Percentiles rank a stretch among this genome's conserved stretches.
These are phyloP conservation scores for Erucastrum elatum DNA, from an alignment of 345 rosid species.

Conservation along the genomic window DNA sequence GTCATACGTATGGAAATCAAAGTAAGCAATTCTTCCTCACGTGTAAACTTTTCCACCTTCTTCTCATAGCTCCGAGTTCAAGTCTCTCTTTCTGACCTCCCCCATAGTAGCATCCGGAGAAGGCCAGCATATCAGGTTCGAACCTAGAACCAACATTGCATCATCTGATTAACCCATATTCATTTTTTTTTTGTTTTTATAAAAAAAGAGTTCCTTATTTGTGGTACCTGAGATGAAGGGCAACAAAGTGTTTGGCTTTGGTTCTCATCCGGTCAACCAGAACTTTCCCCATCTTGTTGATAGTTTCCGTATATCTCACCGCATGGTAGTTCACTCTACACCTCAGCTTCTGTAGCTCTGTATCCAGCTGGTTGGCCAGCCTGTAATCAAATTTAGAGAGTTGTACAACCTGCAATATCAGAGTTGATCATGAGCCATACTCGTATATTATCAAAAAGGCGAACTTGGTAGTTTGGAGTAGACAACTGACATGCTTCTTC, in stretches of 20 bases:
- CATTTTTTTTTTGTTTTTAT: background rate
- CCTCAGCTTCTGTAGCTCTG: slow-evolving; percentile 83
- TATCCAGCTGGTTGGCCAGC: slow-evolving; percentile 65
- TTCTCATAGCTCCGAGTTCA: slow-evolving; percentile 75
- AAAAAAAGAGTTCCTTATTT: background rate
- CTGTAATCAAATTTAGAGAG: slow-evolving; percentile 94
- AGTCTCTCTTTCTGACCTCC: slow-evolving; percentile 80
- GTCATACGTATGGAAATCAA: slow-evolving; percentile 1
- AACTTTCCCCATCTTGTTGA: slow-evolving; percentile 61
- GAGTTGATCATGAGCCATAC: slow-evolving; percentile 23
- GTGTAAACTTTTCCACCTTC: slow-evolving; percentile 84
- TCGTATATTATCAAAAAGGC: background rate
- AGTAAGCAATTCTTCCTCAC: slow-evolving; percentile 44
- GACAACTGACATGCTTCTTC: slow-evolving; percentile 35
- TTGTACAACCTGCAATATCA: slow-evolving; percentile 64
- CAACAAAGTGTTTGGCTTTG: slow-evolving; percentile 64
- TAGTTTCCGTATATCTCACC: slow-evolving; percentile 63
- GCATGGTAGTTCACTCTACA: slow-evolving; percentile 95
- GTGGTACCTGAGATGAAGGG: slow-evolving; percentile 82
- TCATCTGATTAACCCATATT: background rate
- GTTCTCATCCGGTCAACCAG: slow-evolving; percentile 73
- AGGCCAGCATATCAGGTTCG: slow-evolving; percentile 96
- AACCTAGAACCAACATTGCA: slow-evolving; percentile 50
- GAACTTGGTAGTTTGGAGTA: background rate
- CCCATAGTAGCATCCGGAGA: slow-evolving; percentile 92